Conservation (phyloP, 495 filamentous ascomycete genomes). For the Aspergillus leporis region DNA sequence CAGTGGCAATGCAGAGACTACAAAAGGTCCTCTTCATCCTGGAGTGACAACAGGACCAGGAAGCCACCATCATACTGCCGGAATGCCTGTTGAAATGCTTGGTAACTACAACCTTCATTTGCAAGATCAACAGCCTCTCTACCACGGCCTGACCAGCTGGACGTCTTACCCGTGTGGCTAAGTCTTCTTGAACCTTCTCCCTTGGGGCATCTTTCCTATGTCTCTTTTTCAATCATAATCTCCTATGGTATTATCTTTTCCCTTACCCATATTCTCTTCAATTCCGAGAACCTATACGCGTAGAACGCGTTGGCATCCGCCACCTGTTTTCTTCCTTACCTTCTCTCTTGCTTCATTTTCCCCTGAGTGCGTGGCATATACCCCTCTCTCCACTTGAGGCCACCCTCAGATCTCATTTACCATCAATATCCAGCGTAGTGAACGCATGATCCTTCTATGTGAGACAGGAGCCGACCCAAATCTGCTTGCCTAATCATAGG, state of each 20-base stretch:
- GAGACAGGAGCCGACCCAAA: conserved; percentile 1
- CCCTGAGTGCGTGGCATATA: conserved; percentile 1
- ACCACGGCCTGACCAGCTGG: conserved; percentile 33
- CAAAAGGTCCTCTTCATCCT: conserved; percentile 19
- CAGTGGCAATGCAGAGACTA: conserved; percentile 12
- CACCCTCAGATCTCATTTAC: not conserved
- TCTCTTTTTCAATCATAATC: conserved; percentile 17
- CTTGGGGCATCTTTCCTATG: conserved; percentile 10
- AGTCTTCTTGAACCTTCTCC: not conserved
- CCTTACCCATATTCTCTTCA: conserved; percentile 1
- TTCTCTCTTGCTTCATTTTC: conserved; percentile 5
- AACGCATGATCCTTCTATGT: conserved; percentile 1
- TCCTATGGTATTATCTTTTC: conserved; percentile 5
- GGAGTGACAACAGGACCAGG: conserved; percentile 15
- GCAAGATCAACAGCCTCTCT: conserved; percentile 28
- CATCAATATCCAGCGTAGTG: conserved; percentile 1
- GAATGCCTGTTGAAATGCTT: conserved; percentile 31
- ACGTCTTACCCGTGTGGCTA: conserved; percentile 31
- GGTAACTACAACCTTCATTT: conserved; percentile 29
- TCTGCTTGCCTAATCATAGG: not conserved
- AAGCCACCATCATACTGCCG: conserved; percentile 23
- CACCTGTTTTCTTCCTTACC: conserved; percentile 8
- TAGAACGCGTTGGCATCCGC: not conserved
- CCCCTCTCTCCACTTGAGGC: not conserved
- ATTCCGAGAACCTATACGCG: not conserved